phyloP scores from a whole-genome alignment of 345 rosid species.

The Salix udensis region DNA sequence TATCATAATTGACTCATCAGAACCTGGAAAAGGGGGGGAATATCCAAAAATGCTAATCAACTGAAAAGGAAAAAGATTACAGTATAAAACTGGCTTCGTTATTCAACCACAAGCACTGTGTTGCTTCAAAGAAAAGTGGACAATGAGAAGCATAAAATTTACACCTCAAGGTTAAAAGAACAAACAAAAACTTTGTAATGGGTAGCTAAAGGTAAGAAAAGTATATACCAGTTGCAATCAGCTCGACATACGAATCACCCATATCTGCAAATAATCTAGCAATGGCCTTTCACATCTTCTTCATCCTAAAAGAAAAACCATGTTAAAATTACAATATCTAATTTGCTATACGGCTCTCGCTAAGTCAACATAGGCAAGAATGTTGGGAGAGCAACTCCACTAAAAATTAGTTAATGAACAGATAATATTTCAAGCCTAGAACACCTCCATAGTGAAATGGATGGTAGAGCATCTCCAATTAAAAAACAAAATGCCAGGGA shows the following conservation, averaged over 20 bases:
- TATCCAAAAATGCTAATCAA: slow-evolving; percentile 1
- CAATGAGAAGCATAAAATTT: slow-evolving; percentile 11
- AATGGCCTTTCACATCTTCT: slow-evolving; percentile 93
- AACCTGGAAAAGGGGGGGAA: slow-evolving; percentile 45
- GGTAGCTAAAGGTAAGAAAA: not conserved
- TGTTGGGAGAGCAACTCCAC: slow-evolving; percentile 3
- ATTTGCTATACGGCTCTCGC: not conserved
- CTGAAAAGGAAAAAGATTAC: slow-evolving; percentile 5
- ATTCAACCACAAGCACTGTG: slow-evolving; percentile 10
- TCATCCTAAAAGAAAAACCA: slow-evolving; percentile 65
- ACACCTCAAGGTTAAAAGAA: not conserved
- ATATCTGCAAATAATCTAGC: slow-evolving; percentile 94
- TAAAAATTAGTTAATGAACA: not conserved
- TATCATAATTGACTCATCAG: slow-evolving; percentile 84
- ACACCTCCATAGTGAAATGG: not conserved
- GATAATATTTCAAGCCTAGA: not conserved
- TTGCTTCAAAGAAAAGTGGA: slow-evolving; percentile 7
- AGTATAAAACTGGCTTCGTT: slow-evolving; percentile 9
- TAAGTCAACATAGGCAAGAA: not conserved
- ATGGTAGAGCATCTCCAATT: not conserved
- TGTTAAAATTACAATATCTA: slow-evolving; percentile 2
- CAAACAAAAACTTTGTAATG: not conserved
- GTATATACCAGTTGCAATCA: slow-evolving; percentile 79
- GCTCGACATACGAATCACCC: slow-evolving; percentile 96
- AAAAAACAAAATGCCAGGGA: not conserved